phyloP scores from a whole-genome alignment of 1,284 basidiomycete species.

The Melanopsichium pennsylvanicum region DNA sequence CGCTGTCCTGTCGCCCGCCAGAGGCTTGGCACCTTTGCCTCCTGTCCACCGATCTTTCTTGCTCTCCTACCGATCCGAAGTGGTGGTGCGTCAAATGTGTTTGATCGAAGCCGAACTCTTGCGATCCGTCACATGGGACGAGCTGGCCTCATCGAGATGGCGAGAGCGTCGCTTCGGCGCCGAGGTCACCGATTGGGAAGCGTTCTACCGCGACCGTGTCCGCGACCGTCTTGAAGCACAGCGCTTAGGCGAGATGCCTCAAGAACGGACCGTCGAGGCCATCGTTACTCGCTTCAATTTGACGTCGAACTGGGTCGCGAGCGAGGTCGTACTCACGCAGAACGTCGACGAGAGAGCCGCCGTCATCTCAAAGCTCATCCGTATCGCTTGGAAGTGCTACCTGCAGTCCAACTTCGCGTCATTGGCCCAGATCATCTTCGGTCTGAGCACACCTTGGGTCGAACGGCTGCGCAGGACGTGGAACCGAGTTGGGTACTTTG shows the following conservation, averaged over 20 bases:
- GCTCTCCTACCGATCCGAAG: constrained; percentile 68
- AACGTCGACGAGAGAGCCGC: constrained; percentile 72
- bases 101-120: constrained; percentile 89
- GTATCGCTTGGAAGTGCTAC: constrained; percentile 89
- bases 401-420: constrained; percentile 80
- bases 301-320: constrained; percentile 80
- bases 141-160: constrained; percentile 72
- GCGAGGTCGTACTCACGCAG: constrained; percentile 72
- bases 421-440: constrained; percentile 81
- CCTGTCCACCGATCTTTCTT: constrained; percentile 57
- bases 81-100: constrained; percentile 79
- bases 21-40: constrained; percentile 13
- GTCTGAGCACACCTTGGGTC: constrained; percentile 78
- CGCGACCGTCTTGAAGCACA: constrained; percentile 74
- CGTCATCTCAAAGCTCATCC: constrained; percentile 81
- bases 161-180: constrained; percentile 67
- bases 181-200: constrained; percentile 81
- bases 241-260: constrained; percentile 58
- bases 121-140: constrained; percentile 81
- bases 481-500: constrained; percentile 76
- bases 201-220: constrained; percentile 78
- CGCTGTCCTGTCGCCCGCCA: constrained; percentile 4
- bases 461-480: constrained; percentile 76
- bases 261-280: constrained; percentile 67
- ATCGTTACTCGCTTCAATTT: constrained; percentile 88